Evolutionary conservation across 352 stramenopile genomes (phyloP), one percentile per base, ranked within the genome.

Genomic region (Stephanocyclus meneghinianus): DNA sequence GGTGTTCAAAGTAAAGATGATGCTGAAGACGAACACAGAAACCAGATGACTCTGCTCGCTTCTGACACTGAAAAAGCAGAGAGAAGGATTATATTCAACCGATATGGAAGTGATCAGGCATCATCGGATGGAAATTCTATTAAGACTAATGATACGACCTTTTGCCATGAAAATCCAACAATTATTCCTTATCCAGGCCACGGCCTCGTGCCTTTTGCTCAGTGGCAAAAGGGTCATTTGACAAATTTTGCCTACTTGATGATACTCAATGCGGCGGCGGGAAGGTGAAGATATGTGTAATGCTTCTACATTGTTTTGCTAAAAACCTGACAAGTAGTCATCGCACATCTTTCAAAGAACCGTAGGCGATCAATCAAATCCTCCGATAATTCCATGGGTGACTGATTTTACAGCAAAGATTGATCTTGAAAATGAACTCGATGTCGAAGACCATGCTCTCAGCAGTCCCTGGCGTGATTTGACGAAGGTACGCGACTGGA

Each of bases 371-470:
- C 65, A 78, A 29, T 86, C 91, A 10, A 96, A 96, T 71, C 95
- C 98, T 76, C 94, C 95, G 0, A 94, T 99, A 35, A 64, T 99
- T n/a, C 96, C 96, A 0, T 99, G 96, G 96, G 95, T 98, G 9
- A 96, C 94, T 10, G 95, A 98, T 80, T 97, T 98, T 70, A 91
- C 78, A 2, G 72, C 69, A 2, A 62, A 70, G 35, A 72, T 87
- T 21, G 73, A 77, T 45, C 32, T 83, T 10, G 32, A 45, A 15
- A 16, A 7, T 40, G 53, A 65, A 30, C 16, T 32, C n/a, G 26
- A 48, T 35, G 48, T 9, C 11, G 44, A 57, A 61, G 16, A 61
- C 3, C 16, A 32, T 10, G 30, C 26, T 60, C 6, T 48, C 47
- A 62, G 70, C 16, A 65, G 50, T 66, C 67, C 71, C 5, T 78